Evolutionary conservation across 176 grass and related monocot species (phyloP), one percentile per base, ranked within the genome.

Genomic region (Neostapfia colusana): DNA sequence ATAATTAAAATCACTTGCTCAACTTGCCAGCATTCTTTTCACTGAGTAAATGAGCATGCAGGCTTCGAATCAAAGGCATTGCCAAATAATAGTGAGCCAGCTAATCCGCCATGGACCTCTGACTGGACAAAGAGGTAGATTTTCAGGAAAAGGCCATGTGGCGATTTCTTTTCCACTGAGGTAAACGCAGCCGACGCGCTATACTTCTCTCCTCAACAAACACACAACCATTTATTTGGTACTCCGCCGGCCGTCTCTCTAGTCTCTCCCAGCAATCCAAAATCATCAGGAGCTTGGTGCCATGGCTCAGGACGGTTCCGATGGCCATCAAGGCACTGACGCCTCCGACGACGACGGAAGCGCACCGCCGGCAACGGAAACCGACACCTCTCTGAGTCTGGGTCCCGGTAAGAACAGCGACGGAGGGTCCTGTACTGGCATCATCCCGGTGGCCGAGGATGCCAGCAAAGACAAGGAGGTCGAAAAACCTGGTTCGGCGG

Each of bases 231-330:
- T 17, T 17, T 2, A 0, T 14, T 62, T 60, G 1, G 1, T 15
- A 23, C 73, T 43, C 54, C 23, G n/a, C n/a, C n/a, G n/a, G n/a
- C n/a, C n/a, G 8, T 25, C 43, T 50, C 48, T 17, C 50, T 7
- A 53, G 17, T 53, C 16, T 3, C 14, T 35, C 41, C 73, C 5
- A 27, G 26, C 73, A 10, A 34, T 36, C 73, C 24, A 46, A 48
- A 48, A 76, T n/a, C 40, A 2, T 21, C 75, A 38, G 0, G 63
- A 16, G 10, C 65, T 60, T 69, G 9, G 6, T 46, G 38, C 20
- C 85, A 78, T 82, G 85, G 46, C 65, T 18, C 25, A 65, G 26
- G 38, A 57, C 11, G 17, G 24, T 31, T 42, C 25, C 45, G 14
- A 21, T 44, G 4, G 10, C 16, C 14, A 66, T 11, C 69, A 54